phyloP scores from a whole-genome alignment of 2,329 filamentous ascomycete species.

The Aspergillus glaucus region DNA sequence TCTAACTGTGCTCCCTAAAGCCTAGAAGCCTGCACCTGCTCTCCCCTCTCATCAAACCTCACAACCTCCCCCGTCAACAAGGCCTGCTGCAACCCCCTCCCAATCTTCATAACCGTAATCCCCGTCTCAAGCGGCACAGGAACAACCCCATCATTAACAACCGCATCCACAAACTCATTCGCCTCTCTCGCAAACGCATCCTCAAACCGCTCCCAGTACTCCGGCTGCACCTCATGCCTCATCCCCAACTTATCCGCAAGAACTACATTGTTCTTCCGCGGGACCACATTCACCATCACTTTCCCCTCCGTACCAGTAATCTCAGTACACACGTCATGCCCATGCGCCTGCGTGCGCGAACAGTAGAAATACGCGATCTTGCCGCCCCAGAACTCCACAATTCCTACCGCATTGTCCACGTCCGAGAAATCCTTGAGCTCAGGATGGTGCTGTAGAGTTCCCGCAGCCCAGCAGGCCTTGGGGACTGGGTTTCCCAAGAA shows the following conservation, averaged over 20 bases:
- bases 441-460: conserved; percentile 20
- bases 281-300: conserved; percentile 15
- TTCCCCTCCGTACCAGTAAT: conserved; percentile 21
- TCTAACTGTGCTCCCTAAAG: no score
- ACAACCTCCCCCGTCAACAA: conserved; percentile 12
- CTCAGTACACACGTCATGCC: conserved; percentile 30
- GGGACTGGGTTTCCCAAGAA: conserved; percentile 21
- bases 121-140: conserved; percentile 30
- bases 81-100: conserved; percentile 18
- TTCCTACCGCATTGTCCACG: conserved; percentile 30
- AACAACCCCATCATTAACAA: conserved; percentile 31
- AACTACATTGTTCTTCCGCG: conserved; percentile 25
- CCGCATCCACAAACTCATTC: conserved; percentile 32
- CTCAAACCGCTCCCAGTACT: conserved; percentile 38
- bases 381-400: conserved; percentile 33
- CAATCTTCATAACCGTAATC: conserved; percentile 34
- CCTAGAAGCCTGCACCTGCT: neutral
- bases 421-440: conserved; percentile 28
- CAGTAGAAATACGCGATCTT: conserved; percentile 29
- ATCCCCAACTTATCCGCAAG: conserved; percentile 28
- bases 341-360: conserved; percentile 31
- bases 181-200: conserved; percentile 36
- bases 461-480: conserved; percentile 26
- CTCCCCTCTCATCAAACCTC: conserved; percentile 30
- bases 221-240: conserved; percentile 29